Base-by-base conservation (phyloP, 352 stramenopile species). In the Globisporangium perplexum region DNA sequence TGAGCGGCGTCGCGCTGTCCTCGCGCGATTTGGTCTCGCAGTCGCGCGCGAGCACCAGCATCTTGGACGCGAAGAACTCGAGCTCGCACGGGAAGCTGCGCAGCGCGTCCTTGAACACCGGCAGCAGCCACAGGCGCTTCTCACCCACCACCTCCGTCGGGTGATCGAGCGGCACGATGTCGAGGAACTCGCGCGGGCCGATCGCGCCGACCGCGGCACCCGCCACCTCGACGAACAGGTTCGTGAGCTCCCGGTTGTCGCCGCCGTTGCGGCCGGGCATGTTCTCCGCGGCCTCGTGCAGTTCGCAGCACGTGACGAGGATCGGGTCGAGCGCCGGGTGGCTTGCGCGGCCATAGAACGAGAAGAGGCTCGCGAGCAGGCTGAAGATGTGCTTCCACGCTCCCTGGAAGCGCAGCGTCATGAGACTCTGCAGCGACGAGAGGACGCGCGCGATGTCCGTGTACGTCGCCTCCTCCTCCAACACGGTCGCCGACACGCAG, bases 321-420 rank as follows among this genome's bases (percentile, higher is more conserved):
- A 93, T 68, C 7, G 74, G 63, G 62, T 90, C 67, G 7, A 95
- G 69, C 20, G 80, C 67, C 3, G 75, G 77, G 26, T 68, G 70
- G 48, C 74, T 83, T 7, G 68, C 65, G 30, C 65, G 30, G 46
- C 83, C 74, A 57, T 90, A 92, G 54, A 90, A 83, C 45, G 74
- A 63, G 53, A 90, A 90, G 2, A 95, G 71, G 14, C 80, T 72
- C 10, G 72, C 72, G 41, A 95, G 74, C 51, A 90, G 61, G 4
- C 69, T 61, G 59, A 95, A 90, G n/a, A 91, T 61, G 47, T 90
- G 80, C 26, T 69, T 74, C 85, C 85, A 95, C 20, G 82, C 85
- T 18, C 65, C 55, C 62, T 93, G 85, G 68, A 90, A 95, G 39
- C 83, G 83, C 52, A 95, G 68, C 49, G 80, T 90, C 45, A 90